Percentiles rank a stretch among this genome's conserved stretches.
phyloP scores from a whole-genome alignment of 202 grass and related monocot genomes.

The Cymbopogon flexuosus region DNA sequence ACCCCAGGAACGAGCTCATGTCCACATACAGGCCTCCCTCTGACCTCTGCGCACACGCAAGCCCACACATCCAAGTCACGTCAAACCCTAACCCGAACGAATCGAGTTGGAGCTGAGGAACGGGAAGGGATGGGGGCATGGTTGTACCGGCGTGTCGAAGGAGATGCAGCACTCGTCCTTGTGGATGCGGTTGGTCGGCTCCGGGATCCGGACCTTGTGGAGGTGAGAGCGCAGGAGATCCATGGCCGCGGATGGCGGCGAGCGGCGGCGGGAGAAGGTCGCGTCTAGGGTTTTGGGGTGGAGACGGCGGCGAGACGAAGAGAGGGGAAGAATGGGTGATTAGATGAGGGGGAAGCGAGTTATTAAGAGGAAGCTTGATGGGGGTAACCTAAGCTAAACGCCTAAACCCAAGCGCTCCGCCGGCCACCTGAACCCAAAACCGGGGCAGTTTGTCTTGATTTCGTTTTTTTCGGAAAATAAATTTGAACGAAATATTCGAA shows the following conservation, averaged over 20 bases:
- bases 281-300: slow-evolving; percentile 46
- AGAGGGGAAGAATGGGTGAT: neutral
- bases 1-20: slow-evolving; percentile 79
- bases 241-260: slow-evolving; percentile 49
- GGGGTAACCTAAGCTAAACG: too few species aligned
- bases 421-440: neutral
- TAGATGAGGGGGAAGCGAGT: neutral
- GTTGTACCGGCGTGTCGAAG: slow-evolving; percentile 71
- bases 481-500: neutral
- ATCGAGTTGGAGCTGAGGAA: neutral
- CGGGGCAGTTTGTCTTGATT: neutral
- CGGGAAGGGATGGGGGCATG: neutral
- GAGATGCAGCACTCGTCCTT: slow-evolving; percentile 98
- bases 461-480: neutral
- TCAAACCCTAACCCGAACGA: slow-evolving; percentile 28
- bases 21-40: slow-evolving; percentile 86
- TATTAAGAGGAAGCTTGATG: neutral
- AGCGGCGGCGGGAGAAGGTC: neutral
- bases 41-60: slow-evolving; percentile 45
- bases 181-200: slow-evolving; percentile 86
- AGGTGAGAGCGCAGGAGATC: slow-evolving; percentile 85
- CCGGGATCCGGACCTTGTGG: slow-evolving; percentile 88
- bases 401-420: neutral
- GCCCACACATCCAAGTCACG: neutral
- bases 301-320: slow-evolving; percentile 14